Evolutionary conservation across 1,284 basidiomycete genomes (phyloP), one percentile per base, ranked within the genome.

Genomic region (Rhodofomes roseus): DNA sequence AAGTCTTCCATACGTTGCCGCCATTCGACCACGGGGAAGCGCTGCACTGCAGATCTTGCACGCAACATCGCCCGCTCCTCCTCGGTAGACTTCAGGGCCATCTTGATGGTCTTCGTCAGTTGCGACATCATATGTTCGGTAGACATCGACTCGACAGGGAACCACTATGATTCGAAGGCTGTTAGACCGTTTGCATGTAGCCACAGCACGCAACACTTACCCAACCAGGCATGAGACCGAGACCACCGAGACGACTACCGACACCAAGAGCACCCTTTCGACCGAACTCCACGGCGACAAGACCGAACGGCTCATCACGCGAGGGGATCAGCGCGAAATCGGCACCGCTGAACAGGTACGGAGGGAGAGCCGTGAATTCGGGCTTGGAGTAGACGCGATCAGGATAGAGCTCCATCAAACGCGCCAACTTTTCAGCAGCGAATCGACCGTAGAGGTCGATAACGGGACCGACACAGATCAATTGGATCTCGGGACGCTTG

Each of bases 161-260:
- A 96, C 93, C 94, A 96, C 92, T 93, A 59, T 55, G 51, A 60
- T 16, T 56, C 63, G 40, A 73, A 55, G 55, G 48, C 18, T 23
- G 59, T 43, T 56, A 69, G 36, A 34, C 31, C 31, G 4, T 34
- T 34, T 11, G 31, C 31, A 34, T 22, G 11, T 1, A 58, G 37
- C 16, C 5, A 29, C 23, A 4, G 43, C 55, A 48, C 9, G 29
- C 25, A 54, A 51, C 31, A 82, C 89, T 69, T 73, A 93, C 92
- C 94, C 94, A 96, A 79, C 94, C 94, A 70, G 94, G 94, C 94
- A 96, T 96, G 65, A 96, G 79, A 77, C 94, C 94, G 50, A 96
- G 82, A 81, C 94, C 94, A 74, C 94, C 94, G 31, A 96, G 82
- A 71, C 94, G 90, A 77, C 89, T 86, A 68, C 94, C 94, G 65